Evolutionary conservation across 140 eudicot genomes (phyloP).

Genomic region (Erigeron philadelphicus): DNA sequence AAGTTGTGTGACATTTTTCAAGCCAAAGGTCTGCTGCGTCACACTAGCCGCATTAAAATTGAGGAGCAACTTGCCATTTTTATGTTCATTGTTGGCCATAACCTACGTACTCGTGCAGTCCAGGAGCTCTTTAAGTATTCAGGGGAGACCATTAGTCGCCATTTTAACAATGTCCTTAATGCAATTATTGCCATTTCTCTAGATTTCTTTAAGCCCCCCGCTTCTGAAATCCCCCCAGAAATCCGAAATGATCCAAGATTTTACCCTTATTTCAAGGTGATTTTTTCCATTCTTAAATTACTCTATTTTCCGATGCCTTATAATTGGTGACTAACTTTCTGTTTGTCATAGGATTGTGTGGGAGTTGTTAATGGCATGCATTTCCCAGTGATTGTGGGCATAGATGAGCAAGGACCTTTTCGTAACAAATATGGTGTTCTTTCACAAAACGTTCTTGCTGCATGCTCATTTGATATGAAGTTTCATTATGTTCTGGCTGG

Average conservation of each 20-base stretch:
- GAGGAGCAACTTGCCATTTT: conserved; percentile 66
- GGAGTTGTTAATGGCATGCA: conserved; percentile 62
- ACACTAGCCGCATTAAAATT: conserved; percentile 54
- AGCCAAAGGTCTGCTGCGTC: conserved; percentile 50
- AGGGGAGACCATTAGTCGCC: conserved; percentile 71
- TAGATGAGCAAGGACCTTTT: conserved; percentile 63
- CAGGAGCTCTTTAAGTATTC: conserved; percentile 54
- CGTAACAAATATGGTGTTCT: conserved; percentile 50
- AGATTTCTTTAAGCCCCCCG: conserved; percentile 53
- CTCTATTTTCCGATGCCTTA: neutral
- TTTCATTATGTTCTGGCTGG: conserved; percentile 61
- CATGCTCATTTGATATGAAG: conserved; percentile 63
- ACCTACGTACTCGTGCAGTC: conserved; percentile 53
- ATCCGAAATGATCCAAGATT: conserved; percentile 50
- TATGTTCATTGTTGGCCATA: conserved; percentile 57
- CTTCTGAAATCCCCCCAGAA: conserved; percentile 52
- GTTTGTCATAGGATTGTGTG: conserved; percentile 47
- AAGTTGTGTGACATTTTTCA: conserved; percentile 50
- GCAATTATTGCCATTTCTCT: conserved; percentile 50
- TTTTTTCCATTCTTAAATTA: neutral
- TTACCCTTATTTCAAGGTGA: conserved; percentile 64
- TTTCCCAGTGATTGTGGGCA: conserved; percentile 53
- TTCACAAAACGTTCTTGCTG: conserved; percentile 57
- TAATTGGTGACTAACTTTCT: neutral
- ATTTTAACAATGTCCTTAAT: conserved; percentile 54